These are phyloP conservation scores for Mycena epipterygia DNA, from an alignment of 768 basidiomycete genomes.

Conservation along the genomic window DNA sequence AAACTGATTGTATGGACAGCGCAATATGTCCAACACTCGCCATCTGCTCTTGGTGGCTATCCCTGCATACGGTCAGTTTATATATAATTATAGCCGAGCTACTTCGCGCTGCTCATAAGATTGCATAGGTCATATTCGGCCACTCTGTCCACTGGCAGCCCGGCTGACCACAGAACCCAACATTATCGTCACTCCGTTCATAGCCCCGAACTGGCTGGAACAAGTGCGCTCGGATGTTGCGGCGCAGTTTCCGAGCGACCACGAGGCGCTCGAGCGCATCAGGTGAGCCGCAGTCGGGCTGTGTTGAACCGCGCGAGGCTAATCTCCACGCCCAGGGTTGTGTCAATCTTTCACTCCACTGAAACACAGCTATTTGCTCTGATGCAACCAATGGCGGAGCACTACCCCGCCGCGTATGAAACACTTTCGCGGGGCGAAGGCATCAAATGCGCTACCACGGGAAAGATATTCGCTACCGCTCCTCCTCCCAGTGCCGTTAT, in stretches of 20 bases:
- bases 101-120: too few species aligned
- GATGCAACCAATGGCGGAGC: not conserved
- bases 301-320: too few species aligned
- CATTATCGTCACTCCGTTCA: not conserved
- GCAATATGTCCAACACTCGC: too few species aligned
- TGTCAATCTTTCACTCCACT: not conserved
- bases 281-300: not conserved
- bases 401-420: not conserved
- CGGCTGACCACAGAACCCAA: not conserved
- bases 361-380: not conserved
- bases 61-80: slow-evolving; percentile 14
- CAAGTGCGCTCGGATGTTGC: not conserved
- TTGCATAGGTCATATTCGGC: slow-evolving; percentile 13
- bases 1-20: too few species aligned
- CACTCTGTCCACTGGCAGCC: not conserved
- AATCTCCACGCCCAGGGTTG: not conserved
- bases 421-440: not conserved
- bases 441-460: slow-evolving; percentile 21
- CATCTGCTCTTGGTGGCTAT: slow-evolving; percentile 6
- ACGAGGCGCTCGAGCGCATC: not conserved
- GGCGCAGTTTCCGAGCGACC: not conserved
- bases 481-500: slow-evolving; percentile 5
- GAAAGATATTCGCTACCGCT: not conserved
- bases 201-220: slow-evolving; percentile 14
- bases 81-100: not conserved